Conservation (phyloP, 2,329 filamentous ascomycete genomes). For the Nemania serpens region DNA sequence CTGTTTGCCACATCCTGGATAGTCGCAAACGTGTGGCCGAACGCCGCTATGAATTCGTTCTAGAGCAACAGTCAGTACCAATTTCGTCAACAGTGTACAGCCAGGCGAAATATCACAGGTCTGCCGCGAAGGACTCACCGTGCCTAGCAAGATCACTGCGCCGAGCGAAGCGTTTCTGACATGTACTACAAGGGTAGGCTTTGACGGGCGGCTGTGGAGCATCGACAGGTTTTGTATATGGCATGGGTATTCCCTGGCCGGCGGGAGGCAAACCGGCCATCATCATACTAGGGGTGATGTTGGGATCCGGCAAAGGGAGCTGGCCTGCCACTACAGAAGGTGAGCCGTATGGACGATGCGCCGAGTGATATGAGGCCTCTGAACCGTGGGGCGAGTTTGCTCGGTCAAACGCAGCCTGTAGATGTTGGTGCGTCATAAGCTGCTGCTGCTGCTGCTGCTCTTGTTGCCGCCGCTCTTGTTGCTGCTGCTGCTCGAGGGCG, state of each 20-base stretch:
- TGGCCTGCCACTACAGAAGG: constrained; percentile 57
- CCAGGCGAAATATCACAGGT: neutral
- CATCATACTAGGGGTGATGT: constrained; percentile 45
- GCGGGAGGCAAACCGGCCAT: constrained; percentile 48
- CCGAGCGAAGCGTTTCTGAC: constrained; percentile 88
- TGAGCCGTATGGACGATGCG: constrained; percentile 57
- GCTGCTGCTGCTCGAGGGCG: constrained; percentile 22
- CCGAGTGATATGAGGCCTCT: constrained; percentile 62
- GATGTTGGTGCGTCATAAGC: constrained; percentile 37
- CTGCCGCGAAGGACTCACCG: constrained; percentile 62
- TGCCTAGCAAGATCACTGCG: constrained; percentile 93
- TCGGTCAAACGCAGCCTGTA: constrained; percentile 52
- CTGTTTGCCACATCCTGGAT: constrained; percentile 85
- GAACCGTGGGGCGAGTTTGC: constrained; percentile 64
- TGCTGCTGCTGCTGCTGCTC: constrained; percentile 26
- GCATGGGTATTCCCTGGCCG: constrained; percentile 43
- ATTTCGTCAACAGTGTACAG: neutral
- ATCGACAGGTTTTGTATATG: constrained; percentile 46
- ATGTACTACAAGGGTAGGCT: constrained; percentile 87
- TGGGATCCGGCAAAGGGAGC: constrained; percentile 50
- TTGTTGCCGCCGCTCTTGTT: constrained; percentile 26
- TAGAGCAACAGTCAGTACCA: constrained; percentile 45
- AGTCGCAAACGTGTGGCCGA: constrained; percentile 90
- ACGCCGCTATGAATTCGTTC: constrained; percentile 95
- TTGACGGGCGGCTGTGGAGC: constrained; percentile 54